Conservation (phyloP, 2,329 filamentous ascomycete genomes). For the Claviceps sp. region DNA sequence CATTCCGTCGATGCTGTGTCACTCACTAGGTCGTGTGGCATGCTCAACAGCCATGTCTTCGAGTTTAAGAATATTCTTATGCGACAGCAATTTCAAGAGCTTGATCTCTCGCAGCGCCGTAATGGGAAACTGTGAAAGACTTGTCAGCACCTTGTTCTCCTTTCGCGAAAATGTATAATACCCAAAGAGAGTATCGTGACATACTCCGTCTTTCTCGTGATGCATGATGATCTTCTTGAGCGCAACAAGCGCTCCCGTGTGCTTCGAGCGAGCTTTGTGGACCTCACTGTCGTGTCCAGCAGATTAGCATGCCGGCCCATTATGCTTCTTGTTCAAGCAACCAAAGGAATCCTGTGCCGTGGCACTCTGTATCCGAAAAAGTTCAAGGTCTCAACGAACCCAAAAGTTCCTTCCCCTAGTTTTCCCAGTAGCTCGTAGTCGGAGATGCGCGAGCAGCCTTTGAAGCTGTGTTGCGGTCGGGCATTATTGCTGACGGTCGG, state of each 20-base stretch:
- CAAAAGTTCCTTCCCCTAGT: constrained; percentile 91
- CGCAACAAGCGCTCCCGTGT: constrained; percentile 63
- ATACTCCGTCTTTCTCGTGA: constrained; percentile 90
- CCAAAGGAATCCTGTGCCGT: no score
- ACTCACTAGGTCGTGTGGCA: constrained; percentile 44
- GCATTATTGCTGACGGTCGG: constrained; percentile 44
- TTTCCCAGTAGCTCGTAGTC: constrained; percentile 73
- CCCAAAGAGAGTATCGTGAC: constrained; percentile 15
- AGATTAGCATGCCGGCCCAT: not conserved
- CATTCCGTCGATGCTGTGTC: no score
- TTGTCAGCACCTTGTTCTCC: not conserved
- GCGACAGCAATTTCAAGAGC: constrained; percentile 85
- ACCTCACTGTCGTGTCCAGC: constrained; percentile 51
- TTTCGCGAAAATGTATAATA: not conserved
- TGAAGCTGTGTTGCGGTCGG: constrained; percentile 49
- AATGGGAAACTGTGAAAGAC: constrained; percentile 65
- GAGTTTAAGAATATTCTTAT: constrained; percentile 72
- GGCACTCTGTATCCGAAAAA: no score
- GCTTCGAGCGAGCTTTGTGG: constrained; percentile 71
- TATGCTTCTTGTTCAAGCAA: no score
- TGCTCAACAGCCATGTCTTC: constrained; percentile 96
- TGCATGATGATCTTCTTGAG: constrained; percentile 99
- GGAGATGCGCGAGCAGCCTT: constrained; percentile 70
- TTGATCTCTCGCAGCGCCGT: constrained; percentile 96
- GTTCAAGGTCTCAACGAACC: constrained; percentile 50